Base-by-base conservation (phyloP, 768 basidiomycete genomes). In the Agaricus bisporus region DNA sequence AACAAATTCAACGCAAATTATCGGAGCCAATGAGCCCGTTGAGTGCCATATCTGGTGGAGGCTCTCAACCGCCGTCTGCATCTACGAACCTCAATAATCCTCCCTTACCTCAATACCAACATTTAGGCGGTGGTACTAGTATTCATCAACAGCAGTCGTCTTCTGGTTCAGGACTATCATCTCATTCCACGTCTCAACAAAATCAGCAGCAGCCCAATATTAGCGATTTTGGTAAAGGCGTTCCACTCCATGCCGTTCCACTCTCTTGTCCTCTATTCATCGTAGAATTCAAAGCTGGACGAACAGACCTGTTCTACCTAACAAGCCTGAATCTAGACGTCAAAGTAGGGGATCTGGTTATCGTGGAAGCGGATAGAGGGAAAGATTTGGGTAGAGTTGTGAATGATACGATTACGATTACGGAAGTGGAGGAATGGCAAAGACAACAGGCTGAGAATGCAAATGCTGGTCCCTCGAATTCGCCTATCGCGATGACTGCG, bases 241-340 rank as follows among this genome's bases (percentile, higher is more conserved):
- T 98, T 0, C 92, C 94, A 0, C 77, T 98, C 15, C 83, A 86
- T 64, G 69, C 87, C 45, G 85, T 99, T 39, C 86, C 94, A 0
- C 66, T 86, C 11, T 82, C 84, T 35, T 91, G 88, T 75, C 92
- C 89, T n/a, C 79, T 99, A 7, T 98, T 82, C 76, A 95, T 98
- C 61, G 88, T 98, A 61, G 90, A 97, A 68, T 99, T 99, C 79
- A 99, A 98, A 70, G 95, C 95, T 0, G 92, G 93, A 0, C 83
- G 95, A 38, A 93, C 93, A 58, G 95, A 98, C 67, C 72, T 99
- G 25, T 98, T 94, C 71, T 98, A 97, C 68, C 77, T 86, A 57
- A 87, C 85, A 0, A 89, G 95, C 63, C 77, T 56, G 63, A 75
- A 61, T 62, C 60, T 66, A 51, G 73, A 76, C 50, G 83, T 98